Base-by-base conservation (phyloP, 192 early-diverging fungal species). In the Lobosporangium transversale region DNA sequence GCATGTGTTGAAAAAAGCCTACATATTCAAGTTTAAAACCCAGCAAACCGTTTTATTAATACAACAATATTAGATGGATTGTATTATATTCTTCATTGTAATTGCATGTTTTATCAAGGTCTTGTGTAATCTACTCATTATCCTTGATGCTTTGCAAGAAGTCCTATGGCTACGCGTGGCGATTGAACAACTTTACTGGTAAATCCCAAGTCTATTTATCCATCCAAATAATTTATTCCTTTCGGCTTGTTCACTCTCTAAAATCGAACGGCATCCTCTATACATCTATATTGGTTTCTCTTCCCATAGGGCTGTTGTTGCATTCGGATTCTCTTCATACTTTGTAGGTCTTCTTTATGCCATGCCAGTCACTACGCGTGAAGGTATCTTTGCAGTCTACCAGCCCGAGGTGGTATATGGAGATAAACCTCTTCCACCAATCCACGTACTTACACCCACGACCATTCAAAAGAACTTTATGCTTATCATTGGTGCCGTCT, bases 1-100 rank as follows among this genome's bases (percentile, higher is more conserved):
- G n/a, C n/a, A n/a, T n/a, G n/a, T n/a, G n/a, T n/a, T n/a, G n/a
- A n/a, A n/a, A n/a, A n/a, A n/a, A n/a, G n/a, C n/a, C n/a, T n/a
- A n/a, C n/a, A n/a, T n/a, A n/a, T n/a, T n/a, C n/a, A n/a, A n/a
- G n/a, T n/a, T n/a, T n/a, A n/a, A n/a, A n/a, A n/a, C n/a, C n/a
- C n/a, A n/a, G n/a, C n/a, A n/a, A n/a, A n/a, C n/a, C n/a, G n/a
- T n/a, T n/a, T n/a, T n/a, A n/a, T n/a, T n/a, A n/a, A n/a, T n/a
- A n/a, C n/a, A n/a, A n/a, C n/a, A n/a, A n/a, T n/a, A n/a, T n/a
- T 35, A 76, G 73, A 66, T 76, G 73, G 73, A 76, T 65, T 76
- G 73, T 20, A 62, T 76, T 15, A 45, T 67, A 15, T 76, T 76
- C 29, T 76, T 57, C 35, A 55, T 58, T 17, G 36, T 37, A 1